A percentile compares a stretch with the other conserved stretches of the same genome.
phyloP scores from a whole-genome alignment of 805 yeast species.

The Wickerhamomyces chambardii region DNA sequence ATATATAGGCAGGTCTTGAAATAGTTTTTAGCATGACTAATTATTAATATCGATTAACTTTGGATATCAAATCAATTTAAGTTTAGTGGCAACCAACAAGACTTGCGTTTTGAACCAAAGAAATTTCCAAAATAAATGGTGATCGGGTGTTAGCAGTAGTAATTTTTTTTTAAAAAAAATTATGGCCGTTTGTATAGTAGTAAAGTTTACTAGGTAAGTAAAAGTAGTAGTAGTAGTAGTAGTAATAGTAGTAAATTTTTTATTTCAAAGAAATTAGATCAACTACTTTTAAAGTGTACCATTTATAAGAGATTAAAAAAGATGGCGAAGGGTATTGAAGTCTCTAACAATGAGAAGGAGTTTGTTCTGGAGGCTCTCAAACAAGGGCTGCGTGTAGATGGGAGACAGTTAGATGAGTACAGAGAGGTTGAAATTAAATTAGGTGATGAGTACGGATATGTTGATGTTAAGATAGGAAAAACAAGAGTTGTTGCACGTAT shows the following conservation, averaged over 20 bases:
- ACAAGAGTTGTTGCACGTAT: conserved; percentile 68
- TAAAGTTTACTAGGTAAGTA: too few species aligned
- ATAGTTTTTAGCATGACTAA: conserved; percentile 1
- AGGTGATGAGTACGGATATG: conserved; percentile 73
- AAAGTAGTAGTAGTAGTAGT: too few species aligned
- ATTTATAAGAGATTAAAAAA: neutral
- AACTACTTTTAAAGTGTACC: neutral
- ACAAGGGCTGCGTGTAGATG: conserved; percentile 57
- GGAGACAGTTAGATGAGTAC: conserved; percentile 53
- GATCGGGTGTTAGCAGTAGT: too few species aligned
- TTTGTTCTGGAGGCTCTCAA: conserved; percentile 59
- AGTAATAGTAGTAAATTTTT: too few species aligned
- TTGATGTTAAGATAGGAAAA: conserved; percentile 67
- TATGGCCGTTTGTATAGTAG: too few species aligned
- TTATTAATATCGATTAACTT: too few species aligned
- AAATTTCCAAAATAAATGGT: neutral
- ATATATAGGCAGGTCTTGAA: neutral
- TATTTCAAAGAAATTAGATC: neutral
- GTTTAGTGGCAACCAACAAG: too few species aligned
- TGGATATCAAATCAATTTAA: too few species aligned
- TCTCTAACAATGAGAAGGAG: conserved; percentile 53
- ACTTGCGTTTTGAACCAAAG: too few species aligned
- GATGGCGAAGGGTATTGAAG: conserved; percentile 56
- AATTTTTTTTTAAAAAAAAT: too few species aligned
- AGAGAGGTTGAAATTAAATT: conserved; percentile 58